Base-by-base conservation (phyloP, 352 stramenopile genomes). In the Phytophthora citrophthora region DNA sequence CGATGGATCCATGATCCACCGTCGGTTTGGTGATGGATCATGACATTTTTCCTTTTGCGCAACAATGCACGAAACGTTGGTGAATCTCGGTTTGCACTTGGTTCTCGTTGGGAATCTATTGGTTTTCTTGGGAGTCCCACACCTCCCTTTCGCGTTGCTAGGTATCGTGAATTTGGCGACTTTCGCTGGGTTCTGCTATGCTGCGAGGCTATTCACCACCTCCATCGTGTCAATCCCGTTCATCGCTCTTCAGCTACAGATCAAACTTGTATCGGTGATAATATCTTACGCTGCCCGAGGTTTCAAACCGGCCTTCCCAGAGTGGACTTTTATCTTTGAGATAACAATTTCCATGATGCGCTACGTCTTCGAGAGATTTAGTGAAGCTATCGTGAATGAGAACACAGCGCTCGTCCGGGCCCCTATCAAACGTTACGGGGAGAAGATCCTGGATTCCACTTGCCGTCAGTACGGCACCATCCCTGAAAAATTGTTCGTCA, bases 401-500 rank as follows among this genome's bases (percentile, higher is more conserved):
- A 65, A 60, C n/a, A 41, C 48, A 20, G 39, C 46, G 13, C 27
- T 53, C 39, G 26, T 65, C 4, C 57, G 57, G 12, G 10, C 16
- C 8, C 39, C 48, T 5, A 46, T 59, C 12, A 27, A 65, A 16
- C 11, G 4, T 15, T 53, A 11, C 40, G 56, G 27, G 38, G 57
- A 13, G 41, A 65, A 29, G 26, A 7, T 74, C 12, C 61, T 69
- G n/a, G 74, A 68, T 32, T 60, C 55, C 11, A 69, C 41, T 41
- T 68, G 54, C 26, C 31, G 23, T 16, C 40, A 61, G 52, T 56
- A 76, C 43, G 58, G 61, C 24, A 72, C 62, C 1, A 56, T 63
- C 1, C 47, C 62, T 4, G 63, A 70, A 32, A 61, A 67, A 29
- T 16, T 83, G 41, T 36, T 61, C 4, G 59, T 54, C 9, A 77